Evolutionary conservation across 176 grass and related monocot species (phyloP).

Genomic region (Luzula sylvatica): DNA sequence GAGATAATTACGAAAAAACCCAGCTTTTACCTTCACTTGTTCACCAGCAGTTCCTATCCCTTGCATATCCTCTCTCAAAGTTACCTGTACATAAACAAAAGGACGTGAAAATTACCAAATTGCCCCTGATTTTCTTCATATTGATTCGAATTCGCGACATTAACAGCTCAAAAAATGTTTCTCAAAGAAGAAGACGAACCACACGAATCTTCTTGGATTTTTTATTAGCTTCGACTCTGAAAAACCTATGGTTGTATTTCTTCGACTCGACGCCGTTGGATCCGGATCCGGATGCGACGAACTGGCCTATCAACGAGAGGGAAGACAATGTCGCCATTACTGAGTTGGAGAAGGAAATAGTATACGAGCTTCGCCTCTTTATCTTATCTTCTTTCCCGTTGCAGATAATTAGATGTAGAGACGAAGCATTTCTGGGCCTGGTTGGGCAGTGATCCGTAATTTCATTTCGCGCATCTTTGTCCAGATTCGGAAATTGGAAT

Average conservation of each 20-base stretch:
- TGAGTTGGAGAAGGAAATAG: background rate
- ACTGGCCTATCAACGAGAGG: background rate
- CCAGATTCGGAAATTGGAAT: too few relatives aligned
- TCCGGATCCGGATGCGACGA: background rate
- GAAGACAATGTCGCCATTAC: constrained; percentile 10
- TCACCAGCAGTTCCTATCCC: constrained; percentile 64
- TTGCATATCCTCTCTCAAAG: constrained; percentile 58
- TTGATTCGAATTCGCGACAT: background rate
- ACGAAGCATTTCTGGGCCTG: too few relatives aligned
- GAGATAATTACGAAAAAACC: constrained; percentile 93
- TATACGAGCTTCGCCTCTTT: background rate
- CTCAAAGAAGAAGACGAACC: background rate
- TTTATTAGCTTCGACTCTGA: constrained; percentile 18
- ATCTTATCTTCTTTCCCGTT: constrained; percentile 6
- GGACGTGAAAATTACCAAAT: too few relatives aligned
- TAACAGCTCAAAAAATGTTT: too few relatives aligned
- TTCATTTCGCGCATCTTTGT: too few relatives aligned
- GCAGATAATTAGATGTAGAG: too few relatives aligned
- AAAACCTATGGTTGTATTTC: background rate
- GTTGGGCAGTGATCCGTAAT: too few relatives aligned
- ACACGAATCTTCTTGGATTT: constrained; percentile 10
- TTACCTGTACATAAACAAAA: constrained; percentile 28
- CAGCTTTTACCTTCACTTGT: constrained; percentile 64
- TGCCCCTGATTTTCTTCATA: too few relatives aligned
- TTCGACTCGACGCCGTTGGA: background rate